Base-by-base conservation (phyloP, 352 stramenopile species). In the Phytophthora capsici region DNA sequence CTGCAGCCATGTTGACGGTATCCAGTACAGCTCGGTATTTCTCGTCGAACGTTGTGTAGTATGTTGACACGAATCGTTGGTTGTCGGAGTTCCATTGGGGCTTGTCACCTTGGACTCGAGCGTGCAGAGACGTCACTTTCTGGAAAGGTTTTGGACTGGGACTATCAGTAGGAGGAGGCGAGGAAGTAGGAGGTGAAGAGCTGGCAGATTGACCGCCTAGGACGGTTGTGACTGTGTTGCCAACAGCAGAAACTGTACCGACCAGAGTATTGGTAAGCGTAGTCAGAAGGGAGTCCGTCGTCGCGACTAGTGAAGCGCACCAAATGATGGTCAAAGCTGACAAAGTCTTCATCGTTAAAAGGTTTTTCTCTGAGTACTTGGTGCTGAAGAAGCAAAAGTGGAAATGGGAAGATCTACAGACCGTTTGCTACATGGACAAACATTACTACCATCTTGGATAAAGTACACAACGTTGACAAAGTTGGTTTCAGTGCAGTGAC, bases 1-100 rank as follows among this genome's bases (percentile, higher is more conserved):
- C 67, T 0, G 74, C 57, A 14, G 77, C 77, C 63, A 75, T 83
- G 50, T 86, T 86, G 49, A 86, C 77, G 30, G 77, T 84, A 59
- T 86, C 77, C 0, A 80, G 58, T 1, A 87, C 66, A 6, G 61
- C 75, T 17, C 57, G 60, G 45, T 84, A 81, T 30, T 84, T 73
- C 9, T 68, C 59, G 2, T 80, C 80, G 19, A 88, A 79, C 0
- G 51, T 69, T 10, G 37, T 60, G 36, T 77, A 75, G 57, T 83
- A 91, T 9, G 43, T 44, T 4, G 75, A 79, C 12, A 75, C 62
- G 38, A 77, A 84, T 2, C 71, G 61, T 28, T 69, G 28, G 37
- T 81, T 62, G 23, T 69, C 69, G 2, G 48, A 45, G 20, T 81
- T 59, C 77, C 74, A 84, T 40, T 67, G 46, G 0, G 81, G 81